Percentiles rank a stretch among this genome's conserved stretches.
Conservation (phyloP, 2,329 filamentous ascomycete species). For the Xylaria sp. region DNA sequence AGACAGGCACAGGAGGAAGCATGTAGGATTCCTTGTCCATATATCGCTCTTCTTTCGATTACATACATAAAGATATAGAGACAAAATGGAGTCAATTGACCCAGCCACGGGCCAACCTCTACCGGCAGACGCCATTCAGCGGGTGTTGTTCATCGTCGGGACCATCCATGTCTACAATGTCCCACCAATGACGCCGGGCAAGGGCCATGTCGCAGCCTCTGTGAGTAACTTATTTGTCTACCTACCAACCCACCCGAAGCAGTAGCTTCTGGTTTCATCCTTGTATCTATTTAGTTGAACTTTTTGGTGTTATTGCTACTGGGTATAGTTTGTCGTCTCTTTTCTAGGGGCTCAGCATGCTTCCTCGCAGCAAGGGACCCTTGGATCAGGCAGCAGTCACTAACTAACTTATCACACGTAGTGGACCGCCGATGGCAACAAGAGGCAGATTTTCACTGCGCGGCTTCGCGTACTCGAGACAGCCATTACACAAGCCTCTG, state of each 20-base stretch:
- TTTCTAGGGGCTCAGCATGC: background rate
- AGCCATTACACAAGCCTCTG: constrained; percentile 61
- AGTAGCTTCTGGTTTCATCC: constrained; percentile 12
- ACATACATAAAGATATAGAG: background rate
- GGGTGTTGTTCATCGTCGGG: constrained; percentile 80
- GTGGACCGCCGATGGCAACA: constrained; percentile 78
- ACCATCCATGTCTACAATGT: constrained; percentile 89
- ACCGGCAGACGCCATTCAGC: constrained; percentile 82
- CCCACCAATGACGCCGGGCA: constrained; percentile 79
- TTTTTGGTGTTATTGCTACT: background rate
- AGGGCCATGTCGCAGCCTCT: constrained; percentile 79
- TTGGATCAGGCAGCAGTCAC: constrained; percentile 16
- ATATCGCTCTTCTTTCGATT: constrained; percentile 6
- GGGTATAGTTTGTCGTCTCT: background rate
- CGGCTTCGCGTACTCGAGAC: constrained; percentile 84
- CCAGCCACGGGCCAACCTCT: constrained; percentile 76
- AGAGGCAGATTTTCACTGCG: constrained; percentile 85
- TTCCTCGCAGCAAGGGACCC: background rate
- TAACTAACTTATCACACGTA: constrained; percentile 23
- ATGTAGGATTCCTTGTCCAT: background rate
- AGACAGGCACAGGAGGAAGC: background rate
- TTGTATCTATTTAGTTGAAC: background rate
- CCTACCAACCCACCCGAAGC: background rate
- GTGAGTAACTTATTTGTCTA: constrained; percentile 27
- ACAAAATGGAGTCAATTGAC: constrained; percentile 72